Percentiles rank a stretch among this genome's conserved stretches.
phyloP scores from a whole-genome alignment of 1,284 basidiomycete genomes.

The Cystobasidium pallidum region DNA sequence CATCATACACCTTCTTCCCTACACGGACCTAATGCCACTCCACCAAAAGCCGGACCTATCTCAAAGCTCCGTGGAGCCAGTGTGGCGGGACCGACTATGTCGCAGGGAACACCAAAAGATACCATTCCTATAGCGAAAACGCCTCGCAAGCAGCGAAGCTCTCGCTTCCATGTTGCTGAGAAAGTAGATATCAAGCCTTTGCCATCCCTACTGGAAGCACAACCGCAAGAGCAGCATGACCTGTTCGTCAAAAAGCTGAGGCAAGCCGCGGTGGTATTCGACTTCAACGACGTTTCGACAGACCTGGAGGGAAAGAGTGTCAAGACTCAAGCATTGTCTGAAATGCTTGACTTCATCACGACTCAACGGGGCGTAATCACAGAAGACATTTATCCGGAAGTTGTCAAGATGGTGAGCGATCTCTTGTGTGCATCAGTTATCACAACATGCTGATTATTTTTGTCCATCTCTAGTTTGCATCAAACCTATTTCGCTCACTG shows the following conservation, averaged over 20 bases:
- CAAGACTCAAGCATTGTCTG: constrained; percentile 95
- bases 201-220: constrained; percentile 90
- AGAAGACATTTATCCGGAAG: constrained; percentile 97
- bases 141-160: constrained; percentile 91
- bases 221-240: constrained; percentile 78
- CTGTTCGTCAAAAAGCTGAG: constrained; percentile 93
- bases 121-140: constrained; percentile 94
- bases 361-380: constrained; percentile 95
- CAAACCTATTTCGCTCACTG: constrained; percentile 98
- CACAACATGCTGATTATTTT: neutral
- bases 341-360: constrained; percentile 99
- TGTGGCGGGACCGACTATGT: constrained; percentile 44
- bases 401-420: constrained; percentile 83
- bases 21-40: constrained; percentile 50
- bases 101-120: constrained; percentile 67
- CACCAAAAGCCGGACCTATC: constrained; percentile 60
- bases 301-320: constrained; percentile 98
- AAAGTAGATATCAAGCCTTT: constrained; percentile 94
- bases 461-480: constrained; percentile 70
- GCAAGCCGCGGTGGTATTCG: constrained; percentile 95
- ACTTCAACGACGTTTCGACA: constrained; percentile 96
- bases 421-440: neutral
- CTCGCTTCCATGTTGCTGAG: constrained; percentile 93
- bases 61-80: constrained; percentile 56
- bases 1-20: constrained; percentile 43